Conservation (phyloP, 2,329 filamentous ascomycete species). For the Fusarium praegraminearum region DNA sequence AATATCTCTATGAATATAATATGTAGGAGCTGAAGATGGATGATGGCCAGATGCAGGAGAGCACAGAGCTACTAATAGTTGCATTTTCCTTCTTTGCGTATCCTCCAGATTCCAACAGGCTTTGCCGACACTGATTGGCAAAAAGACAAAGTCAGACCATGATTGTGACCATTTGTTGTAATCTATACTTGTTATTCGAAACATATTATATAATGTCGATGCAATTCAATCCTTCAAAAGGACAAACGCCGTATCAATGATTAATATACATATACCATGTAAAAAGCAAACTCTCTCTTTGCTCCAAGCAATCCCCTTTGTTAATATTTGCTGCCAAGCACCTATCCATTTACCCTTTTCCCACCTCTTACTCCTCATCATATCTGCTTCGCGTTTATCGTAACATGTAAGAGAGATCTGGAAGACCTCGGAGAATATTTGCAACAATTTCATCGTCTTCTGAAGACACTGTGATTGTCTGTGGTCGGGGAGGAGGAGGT, state of each 20-base stretch:
- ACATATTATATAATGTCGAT: conserved; percentile 10
- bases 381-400: conserved; percentile 45
- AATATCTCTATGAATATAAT: neutral
- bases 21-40: neutral
- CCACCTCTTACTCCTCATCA: conserved; percentile 25
- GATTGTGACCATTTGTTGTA: neutral
- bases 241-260: conserved; percentile 35
- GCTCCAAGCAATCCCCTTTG: conserved; percentile 1
- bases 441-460: conserved; percentile 52
- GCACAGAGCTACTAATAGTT: neutral
- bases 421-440: conserved; percentile 54
- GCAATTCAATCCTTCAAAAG: conserved; percentile 14
- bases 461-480: conserved; percentile 7
- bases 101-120: neutral
- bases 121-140: neutral
- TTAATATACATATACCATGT: conserved; percentile 32
- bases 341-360: neutral
- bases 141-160: neutral
- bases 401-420: conserved; percentile 62
- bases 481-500: conserved; percentile 17
- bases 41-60: neutral
- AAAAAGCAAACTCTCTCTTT: neutral
- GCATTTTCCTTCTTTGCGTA: neutral
- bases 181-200: conserved; percentile 9
- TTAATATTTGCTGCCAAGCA: neutral